Conservation (phyloP, 108 stramenopile species). For the Stephanodiscus triporus region DNA sequence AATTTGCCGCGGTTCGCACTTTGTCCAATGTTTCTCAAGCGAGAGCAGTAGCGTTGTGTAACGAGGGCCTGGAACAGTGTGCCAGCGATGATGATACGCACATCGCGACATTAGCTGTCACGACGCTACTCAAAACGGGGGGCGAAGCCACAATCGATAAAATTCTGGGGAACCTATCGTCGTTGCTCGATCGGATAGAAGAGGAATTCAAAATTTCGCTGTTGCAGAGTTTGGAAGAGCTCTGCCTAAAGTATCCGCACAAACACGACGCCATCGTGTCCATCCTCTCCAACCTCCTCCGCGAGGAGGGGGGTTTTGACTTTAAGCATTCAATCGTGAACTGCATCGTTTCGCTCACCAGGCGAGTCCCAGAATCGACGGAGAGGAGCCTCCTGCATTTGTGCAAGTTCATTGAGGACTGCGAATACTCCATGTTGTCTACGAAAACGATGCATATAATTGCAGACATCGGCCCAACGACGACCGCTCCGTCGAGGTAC, state of each 20-base stretch:
- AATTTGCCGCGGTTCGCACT: constrained; percentile 95
- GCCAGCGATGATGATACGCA: constrained; percentile 93
- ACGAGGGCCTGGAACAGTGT: constrained; percentile 97
- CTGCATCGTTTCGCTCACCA: constrained; percentile 78
- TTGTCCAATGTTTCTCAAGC: constrained; percentile 95
- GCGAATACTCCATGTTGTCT: constrained; percentile 80
- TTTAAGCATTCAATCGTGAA: constrained; percentile 90
- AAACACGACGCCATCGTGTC: constrained; percentile 80
- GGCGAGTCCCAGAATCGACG: constrained; percentile 76
- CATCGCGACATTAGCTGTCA: constrained; percentile 98
- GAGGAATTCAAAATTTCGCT: constrained; percentile 98
- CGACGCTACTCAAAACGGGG: constrained; percentile 99
- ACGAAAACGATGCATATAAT: constrained; percentile 81
- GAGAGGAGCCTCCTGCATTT: constrained; percentile 81
- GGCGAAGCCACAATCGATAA: constrained; percentile 93
- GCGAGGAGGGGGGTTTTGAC: constrained; percentile 88
- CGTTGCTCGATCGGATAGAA: constrained; percentile 96
- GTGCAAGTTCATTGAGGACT: constrained; percentile 95
- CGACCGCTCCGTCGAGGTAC: constrained; percentile 72
- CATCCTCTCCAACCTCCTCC: constrained; percentile 83
- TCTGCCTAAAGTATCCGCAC: constrained; percentile 82
- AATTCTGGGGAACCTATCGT: constrained; percentile 97
- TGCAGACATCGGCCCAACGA: constrained; percentile 73
- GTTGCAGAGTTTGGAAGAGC: constrained; percentile 74
- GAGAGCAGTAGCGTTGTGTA: constrained; percentile 94